Evolutionary conservation across 441 rosid species (phyloP).

Genomic region (Populus hybrid): DNA sequence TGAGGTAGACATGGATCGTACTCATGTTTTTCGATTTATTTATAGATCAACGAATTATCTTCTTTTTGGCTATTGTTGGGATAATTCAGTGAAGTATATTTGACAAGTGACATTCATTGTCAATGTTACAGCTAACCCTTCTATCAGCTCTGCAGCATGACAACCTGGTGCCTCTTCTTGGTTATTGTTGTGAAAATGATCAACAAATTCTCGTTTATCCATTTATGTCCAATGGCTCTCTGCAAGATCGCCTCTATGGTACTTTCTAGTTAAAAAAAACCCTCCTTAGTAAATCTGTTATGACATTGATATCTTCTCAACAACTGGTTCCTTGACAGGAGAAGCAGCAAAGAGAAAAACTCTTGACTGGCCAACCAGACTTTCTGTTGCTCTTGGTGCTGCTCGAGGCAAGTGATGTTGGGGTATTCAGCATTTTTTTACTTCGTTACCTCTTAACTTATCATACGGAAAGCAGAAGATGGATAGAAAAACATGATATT

Average conservation of each 20-base stretch:
- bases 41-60: not conserved
- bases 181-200: constrained; percentile 65
- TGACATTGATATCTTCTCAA: constrained; percentile 10
- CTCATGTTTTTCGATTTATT: not conserved
- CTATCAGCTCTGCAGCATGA: constrained; percentile 66
- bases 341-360: constrained; percentile 66
- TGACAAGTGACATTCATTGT: constrained; percentile 15
- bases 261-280: constrained; percentile 13
- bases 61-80: not conserved
- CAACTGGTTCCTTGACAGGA: constrained; percentile 35
- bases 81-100: not conserved
- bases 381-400: constrained; percentile 72
- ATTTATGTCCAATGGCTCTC: constrained; percentile 80
- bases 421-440: not conserved
- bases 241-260: constrained; percentile 80
- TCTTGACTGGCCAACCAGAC: constrained; percentile 79
- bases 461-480: not conserved
- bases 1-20: constrained; percentile 42
- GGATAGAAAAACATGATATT: not conserved
- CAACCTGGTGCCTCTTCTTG: constrained; percentile 71
- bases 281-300: not conserved
- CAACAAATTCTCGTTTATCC: constrained; percentile 77
- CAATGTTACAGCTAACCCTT: constrained; percentile 51
- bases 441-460: not conserved
- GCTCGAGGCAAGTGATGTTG: constrained; percentile 54